Conservation (phyloP, 495 filamentous ascomycete genomes). For the Talaromyces ruber region DNA sequence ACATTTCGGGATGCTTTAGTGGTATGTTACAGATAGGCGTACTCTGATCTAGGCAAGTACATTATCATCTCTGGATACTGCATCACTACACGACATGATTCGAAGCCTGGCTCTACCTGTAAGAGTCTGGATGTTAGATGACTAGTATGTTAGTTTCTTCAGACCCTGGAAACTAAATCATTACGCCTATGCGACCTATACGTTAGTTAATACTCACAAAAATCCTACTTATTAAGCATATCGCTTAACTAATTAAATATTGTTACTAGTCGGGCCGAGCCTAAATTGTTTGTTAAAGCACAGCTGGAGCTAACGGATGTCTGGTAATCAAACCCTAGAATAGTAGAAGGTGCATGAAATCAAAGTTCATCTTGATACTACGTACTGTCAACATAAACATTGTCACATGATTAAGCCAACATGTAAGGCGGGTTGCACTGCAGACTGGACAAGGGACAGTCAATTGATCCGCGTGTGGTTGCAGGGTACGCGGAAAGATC, state of each 20-base stretch:
- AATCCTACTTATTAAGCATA: not conserved
- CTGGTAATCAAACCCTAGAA: not conserved
- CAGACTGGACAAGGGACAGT: not conserved
- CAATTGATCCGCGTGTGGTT: not conserved
- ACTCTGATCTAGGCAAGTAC: not conserved
- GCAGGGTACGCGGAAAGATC: not conserved
- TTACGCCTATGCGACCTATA: not conserved
- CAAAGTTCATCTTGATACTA: not conserved
- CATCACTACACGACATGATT: not conserved
- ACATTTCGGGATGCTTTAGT: not conserved
- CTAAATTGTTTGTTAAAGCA: not conserved
- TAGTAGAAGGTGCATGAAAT: not conserved
- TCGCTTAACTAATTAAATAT: not conserved
- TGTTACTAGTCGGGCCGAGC: not conserved
- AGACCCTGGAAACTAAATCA: not conserved
- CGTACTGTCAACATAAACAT: not conserved
- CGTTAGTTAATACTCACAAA: too few relatives aligned
- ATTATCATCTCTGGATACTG: not conserved
- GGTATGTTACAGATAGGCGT: not conserved
- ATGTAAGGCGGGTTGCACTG: not conserved
- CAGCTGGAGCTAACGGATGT: not conserved
- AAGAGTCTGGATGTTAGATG: not conserved
- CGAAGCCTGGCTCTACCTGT: not conserved
- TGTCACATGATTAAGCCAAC: not conserved
- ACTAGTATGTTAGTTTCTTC: not conserved